Evolutionary conservation across 495 filamentous ascomycete genomes (phyloP).

Genomic region (Xylaria bambusicola): DNA sequence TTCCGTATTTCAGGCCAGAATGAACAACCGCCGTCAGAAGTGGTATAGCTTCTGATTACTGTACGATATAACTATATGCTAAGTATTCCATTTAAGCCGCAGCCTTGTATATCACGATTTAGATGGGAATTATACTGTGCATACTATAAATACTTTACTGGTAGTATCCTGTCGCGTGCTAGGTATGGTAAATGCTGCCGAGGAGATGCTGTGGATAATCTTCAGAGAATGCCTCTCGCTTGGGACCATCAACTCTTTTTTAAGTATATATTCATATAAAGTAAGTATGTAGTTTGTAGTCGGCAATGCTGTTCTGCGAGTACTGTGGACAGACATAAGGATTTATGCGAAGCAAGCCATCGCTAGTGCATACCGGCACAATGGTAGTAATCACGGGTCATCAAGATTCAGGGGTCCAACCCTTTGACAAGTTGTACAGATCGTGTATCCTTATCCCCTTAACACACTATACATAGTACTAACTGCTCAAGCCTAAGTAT

Average conservation of each 20-base stretch:
- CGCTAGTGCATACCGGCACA: background rate
- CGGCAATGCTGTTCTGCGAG: too few relatives aligned
- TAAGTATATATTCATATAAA: too few relatives aligned
- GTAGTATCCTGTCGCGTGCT: too few relatives aligned
- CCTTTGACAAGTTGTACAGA: background rate
- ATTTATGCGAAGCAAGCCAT: background rate
- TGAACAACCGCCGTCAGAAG: background rate
- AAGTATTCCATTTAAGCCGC: background rate
- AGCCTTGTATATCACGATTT: background rate
- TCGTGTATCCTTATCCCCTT: background rate
- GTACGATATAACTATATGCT: background rate
- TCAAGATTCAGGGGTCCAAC: background rate
- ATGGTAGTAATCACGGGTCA: background rate
- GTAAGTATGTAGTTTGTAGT: too few relatives aligned
- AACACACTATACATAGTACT: background rate
- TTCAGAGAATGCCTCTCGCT: too few relatives aligned
- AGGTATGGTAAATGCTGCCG: too few relatives aligned
- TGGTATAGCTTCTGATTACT: constrained; percentile 18
- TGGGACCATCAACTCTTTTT: background rate
- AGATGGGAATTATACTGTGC: background rate
- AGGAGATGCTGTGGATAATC: too few relatives aligned
- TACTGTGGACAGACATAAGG: too few relatives aligned
- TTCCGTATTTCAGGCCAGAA: background rate
- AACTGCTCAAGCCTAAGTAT: too few relatives aligned
- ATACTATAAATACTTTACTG: too few relatives aligned